Evolutionary conservation across 768 basidiomycete genomes (phyloP).

Genomic region (Porphyrellus cyaneotinctus): DNA sequence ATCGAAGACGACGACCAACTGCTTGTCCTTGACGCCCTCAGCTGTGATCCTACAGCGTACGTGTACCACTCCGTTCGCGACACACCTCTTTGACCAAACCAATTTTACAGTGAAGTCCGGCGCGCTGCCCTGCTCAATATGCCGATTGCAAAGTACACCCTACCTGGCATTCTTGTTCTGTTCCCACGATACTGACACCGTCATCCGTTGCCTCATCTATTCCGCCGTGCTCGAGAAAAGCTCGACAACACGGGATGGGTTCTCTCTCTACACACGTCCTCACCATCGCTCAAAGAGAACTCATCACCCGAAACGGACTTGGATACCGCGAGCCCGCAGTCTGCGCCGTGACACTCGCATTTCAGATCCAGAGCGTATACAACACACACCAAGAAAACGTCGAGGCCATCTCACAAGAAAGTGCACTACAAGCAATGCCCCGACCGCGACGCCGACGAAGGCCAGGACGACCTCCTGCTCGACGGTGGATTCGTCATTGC

Average conservation of each 20-base stretch:
- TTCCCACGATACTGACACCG: slow-evolving; percentile 73
- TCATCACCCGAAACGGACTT: slow-evolving; percentile 76
- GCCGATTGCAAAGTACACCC: slow-evolving; percentile 50
- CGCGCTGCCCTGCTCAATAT: slow-evolving; percentile 57
- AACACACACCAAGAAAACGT: slow-evolving; percentile 52
- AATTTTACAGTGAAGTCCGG: slow-evolving; percentile 74
- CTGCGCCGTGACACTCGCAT: slow-evolving; percentile 73
- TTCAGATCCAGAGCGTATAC: slow-evolving; percentile 65
- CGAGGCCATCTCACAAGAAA: slow-evolving; percentile 39
- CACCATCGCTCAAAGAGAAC: slow-evolving; percentile 68
- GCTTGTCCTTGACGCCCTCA: slow-evolving; percentile 59
- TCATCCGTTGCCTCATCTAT: slow-evolving; percentile 73
- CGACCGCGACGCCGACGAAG: slow-evolving; percentile 44
- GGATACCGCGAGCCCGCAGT: slow-evolving; percentile 81
- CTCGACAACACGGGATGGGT: slow-evolving; percentile 39
- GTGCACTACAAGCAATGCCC: slow-evolving; percentile 31
- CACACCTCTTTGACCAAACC: neutral
- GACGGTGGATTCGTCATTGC: slow-evolving; percentile 60
- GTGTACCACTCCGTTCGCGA: slow-evolving; percentile 27
- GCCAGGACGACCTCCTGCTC: slow-evolving; percentile 33
- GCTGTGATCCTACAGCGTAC: slow-evolving; percentile 73
- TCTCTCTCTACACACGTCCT: slow-evolving; percentile 62
- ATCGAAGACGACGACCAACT: slow-evolving; percentile 42
- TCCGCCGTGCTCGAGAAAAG: slow-evolving; percentile 49
- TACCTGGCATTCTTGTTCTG: slow-evolving; percentile 74